These are phyloP conservation scores for Barnettozyma populi DNA, from an alignment of 805 yeast genomes.

Conservation along the genomic window DNA sequence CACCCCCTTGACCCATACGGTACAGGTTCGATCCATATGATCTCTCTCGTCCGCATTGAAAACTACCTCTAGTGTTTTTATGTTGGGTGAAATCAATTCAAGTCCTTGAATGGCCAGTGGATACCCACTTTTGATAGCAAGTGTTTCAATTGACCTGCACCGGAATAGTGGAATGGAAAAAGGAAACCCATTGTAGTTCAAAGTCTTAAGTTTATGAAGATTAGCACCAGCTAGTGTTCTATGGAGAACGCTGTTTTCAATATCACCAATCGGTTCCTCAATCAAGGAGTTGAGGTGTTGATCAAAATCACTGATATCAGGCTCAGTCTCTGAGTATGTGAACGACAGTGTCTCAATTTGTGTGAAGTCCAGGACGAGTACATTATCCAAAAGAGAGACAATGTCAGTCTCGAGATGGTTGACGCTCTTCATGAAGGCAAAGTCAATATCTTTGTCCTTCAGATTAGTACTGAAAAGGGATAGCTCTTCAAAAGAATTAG, in stretches of 20 bases:
- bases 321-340: not conserved
- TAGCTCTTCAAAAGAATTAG: not conserved
- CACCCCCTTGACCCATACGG: not conserved
- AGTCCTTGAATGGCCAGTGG: not conserved
- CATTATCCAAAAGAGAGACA: not conserved
- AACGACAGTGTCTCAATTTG: not conserved
- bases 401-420: not conserved
- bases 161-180: not conserved
- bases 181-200: not conserved
- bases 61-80: not conserved
- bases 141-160: not conserved
- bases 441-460: not conserved
- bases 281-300: not conserved
- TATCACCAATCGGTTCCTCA: not conserved
- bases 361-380: not conserved
- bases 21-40: not conserved
- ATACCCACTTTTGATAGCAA: not conserved
- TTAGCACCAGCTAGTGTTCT: not conserved
- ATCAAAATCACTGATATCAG: not conserved
- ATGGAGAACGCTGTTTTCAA: not conserved
- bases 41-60: not conserved
- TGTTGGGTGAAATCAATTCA: not conserved
- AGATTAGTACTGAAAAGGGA: not conserved
- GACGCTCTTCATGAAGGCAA: not conserved
- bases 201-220: not conserved